Base-by-base conservation (phyloP, 495 filamentous ascomycete genomes). In the Pseudoneurospora amorphoporcata region DNA sequence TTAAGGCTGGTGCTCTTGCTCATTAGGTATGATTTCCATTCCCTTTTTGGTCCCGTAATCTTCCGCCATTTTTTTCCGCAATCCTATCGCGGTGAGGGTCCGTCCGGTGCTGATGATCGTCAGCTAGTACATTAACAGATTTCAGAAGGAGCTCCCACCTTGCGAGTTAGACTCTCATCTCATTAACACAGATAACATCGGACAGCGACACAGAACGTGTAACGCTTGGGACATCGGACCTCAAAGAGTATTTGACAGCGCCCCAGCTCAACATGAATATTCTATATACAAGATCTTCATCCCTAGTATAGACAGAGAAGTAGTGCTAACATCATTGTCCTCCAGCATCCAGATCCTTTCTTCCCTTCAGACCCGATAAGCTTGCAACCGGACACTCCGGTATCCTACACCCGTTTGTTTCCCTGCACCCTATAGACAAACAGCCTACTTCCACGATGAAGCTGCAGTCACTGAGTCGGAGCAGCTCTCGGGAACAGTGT, bases 401-500 rank as follows among this genome's bases (percentile, higher is more conserved):
- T 53, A 19, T 14, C 45, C 19, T 53, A n/a, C 45, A 23, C 19
- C 19, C 45, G 19, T 8, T 45, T 23, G 9, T 8, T 45, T 23
- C 9, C 45, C 45, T 53, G 2, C 4, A 29, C 19, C 4, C 47
- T 14, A 16, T 65, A 38, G 17, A 65, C 7, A 19, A 37, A n/a
- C 8, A 69, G 65, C 73, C 58, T 72, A 14, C 16, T 72, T 37
- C 75, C 73, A 76, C 16, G 65, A 32, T 17, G 69, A 68, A 35
- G 38, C 58, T 2, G 74, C 73, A n/a, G 82, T 83, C 3, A 79
- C 80, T 12, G 81, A 78, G 0, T 79, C 82, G 0, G 80, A 80
- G 76, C 89, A 91, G 4, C 77, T 81, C 4, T 75, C 73, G 0
- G 89, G 84, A 8, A 92, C 87, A 0, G 86, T 88, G 75, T 85